These are phyloP conservation scores for Eragrostis tef DNA, from an alignment of 202 grass and related monocot genomes.

Conservation along the genomic window DNA sequence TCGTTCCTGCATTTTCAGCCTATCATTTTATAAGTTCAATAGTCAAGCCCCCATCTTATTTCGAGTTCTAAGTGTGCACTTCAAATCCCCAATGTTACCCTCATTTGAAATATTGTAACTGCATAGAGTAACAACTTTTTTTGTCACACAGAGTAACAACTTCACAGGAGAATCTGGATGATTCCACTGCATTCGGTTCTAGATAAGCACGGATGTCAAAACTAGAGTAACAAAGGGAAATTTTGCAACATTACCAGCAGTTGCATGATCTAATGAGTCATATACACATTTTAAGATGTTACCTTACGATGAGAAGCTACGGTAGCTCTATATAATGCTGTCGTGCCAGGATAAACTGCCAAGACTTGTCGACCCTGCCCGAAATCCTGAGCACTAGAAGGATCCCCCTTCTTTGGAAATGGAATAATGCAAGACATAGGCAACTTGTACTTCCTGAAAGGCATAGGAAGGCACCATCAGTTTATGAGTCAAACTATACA, in stretches of 20 bases:
- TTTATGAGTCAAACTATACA: constrained; percentile 27
- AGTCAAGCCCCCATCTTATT: background rate
- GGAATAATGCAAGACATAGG: constrained; percentile 82
- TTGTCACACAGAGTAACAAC: background rate
- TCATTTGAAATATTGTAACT: constrained; percentile 21
- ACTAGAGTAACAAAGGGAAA: constrained; percentile 3
- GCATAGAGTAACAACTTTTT: background rate
- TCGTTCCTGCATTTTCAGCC: background rate
- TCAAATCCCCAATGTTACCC: background rate
- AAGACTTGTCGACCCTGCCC: constrained; percentile 78
- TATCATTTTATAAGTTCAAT: background rate
- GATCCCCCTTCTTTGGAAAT: constrained; percentile 88
- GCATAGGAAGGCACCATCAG: constrained; percentile 23
- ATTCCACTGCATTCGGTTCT: background rate
- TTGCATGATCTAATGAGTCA: constrained; percentile 2
- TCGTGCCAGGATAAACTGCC: constrained; percentile 95
- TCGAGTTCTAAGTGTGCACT: constrained; percentile 2
- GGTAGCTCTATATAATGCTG: constrained; percentile 92
- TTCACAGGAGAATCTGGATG: constrained; percentile 23
- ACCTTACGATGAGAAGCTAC: constrained; percentile 96
- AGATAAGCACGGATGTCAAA: constrained; percentile 22
- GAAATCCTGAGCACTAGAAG: constrained; percentile 84
- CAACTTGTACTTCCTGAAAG: constrained; percentile 81
- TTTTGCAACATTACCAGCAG: constrained; percentile 23
- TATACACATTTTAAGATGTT: constrained; percentile 41